A percentile compares a stretch with the other conserved stretches of the same genome.
Evolutionary conservation across 768 basidiomycete genomes (phyloP).

Genomic region (Macrolepiota fuliginosa): DNA sequence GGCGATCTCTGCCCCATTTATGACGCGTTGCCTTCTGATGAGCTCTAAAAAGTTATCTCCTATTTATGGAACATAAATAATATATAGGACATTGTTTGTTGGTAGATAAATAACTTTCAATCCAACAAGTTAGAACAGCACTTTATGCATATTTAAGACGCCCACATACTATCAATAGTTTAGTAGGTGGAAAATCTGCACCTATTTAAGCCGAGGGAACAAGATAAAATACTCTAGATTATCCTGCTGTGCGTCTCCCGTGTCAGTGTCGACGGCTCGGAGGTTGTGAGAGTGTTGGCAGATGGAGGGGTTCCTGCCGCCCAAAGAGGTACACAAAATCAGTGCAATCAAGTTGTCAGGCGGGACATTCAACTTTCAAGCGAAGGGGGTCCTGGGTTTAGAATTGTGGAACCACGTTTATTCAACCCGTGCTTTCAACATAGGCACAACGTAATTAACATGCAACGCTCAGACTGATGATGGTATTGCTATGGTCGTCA

Average conservation of each 20-base stretch:
- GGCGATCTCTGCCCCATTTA: constrained; percentile 23
- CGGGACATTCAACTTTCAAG: no score
- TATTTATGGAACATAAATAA: not conserved
- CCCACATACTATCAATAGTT: not conserved
- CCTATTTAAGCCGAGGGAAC: not conserved
- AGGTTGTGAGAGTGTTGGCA: not conserved
- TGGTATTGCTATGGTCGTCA: no score
- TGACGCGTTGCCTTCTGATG: constrained; percentile 9
- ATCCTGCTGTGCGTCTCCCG: not conserved
- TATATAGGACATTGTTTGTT: not conserved
- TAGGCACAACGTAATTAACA: no score
- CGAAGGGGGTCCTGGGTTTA: no score
- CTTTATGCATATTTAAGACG: not conserved
- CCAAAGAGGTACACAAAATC: not conserved
- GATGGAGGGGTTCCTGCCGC: not conserved
- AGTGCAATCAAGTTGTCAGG: no score
- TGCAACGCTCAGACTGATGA: no score
- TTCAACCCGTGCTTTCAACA: no score
- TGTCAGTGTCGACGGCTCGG: not conserved
- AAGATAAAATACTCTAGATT: not conserved
- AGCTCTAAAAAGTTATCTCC: not conserved
- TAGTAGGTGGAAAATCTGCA: not conserved
- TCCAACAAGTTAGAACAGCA: not conserved
- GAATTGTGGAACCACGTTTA: no score
- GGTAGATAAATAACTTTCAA: not conserved